phyloP scores from a whole-genome alignment of 345 rosid species.

The Conringia planisiliqua region DNA sequence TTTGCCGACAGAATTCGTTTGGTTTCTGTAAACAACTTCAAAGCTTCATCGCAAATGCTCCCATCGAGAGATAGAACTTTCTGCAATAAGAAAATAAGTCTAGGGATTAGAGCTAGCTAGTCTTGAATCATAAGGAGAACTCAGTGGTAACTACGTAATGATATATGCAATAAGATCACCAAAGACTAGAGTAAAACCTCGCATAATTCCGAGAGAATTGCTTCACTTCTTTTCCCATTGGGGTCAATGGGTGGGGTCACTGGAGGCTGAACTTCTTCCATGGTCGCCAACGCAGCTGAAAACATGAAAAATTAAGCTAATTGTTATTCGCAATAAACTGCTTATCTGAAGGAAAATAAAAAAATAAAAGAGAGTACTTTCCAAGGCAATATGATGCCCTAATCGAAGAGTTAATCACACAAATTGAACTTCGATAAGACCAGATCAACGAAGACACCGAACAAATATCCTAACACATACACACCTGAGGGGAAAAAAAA shows the following conservation, averaged over 20 bases:
- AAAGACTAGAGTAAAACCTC: slow-evolving; percentile 18
- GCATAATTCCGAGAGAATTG: slow-evolving; percentile 28
- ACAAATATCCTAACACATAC: neutral
- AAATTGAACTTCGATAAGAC: neutral
- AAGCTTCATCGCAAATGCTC: slow-evolving; percentile 37
- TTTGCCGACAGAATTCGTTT: slow-evolving; percentile 56
- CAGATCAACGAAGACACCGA: neutral
- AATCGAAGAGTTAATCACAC: neutral
- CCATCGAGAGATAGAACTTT: slow-evolving; percentile 56
- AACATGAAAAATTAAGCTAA: neutral
- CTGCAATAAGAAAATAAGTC: slow-evolving; percentile 40
- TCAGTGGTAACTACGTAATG: neutral
- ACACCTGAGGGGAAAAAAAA: neutral
- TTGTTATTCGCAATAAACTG: neutral
- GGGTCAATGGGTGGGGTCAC: slow-evolving; percentile 36
- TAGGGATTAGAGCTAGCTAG: neutral
- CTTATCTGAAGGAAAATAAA: neutral
- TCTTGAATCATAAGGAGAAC: neutral
- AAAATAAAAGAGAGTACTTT: neutral
- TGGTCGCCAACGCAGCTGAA: slow-evolving; percentile 21
- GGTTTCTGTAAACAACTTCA: slow-evolving; percentile 69
- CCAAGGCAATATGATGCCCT: neutral
- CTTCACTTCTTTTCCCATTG: slow-evolving; percentile 29
- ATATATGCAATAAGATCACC: slow-evolving; percentile 1
- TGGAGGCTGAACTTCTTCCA: slow-evolving; percentile 41